Base-by-base conservation (phyloP, 1,284 basidiomycete species). In the Tilletia horrida region DNA sequence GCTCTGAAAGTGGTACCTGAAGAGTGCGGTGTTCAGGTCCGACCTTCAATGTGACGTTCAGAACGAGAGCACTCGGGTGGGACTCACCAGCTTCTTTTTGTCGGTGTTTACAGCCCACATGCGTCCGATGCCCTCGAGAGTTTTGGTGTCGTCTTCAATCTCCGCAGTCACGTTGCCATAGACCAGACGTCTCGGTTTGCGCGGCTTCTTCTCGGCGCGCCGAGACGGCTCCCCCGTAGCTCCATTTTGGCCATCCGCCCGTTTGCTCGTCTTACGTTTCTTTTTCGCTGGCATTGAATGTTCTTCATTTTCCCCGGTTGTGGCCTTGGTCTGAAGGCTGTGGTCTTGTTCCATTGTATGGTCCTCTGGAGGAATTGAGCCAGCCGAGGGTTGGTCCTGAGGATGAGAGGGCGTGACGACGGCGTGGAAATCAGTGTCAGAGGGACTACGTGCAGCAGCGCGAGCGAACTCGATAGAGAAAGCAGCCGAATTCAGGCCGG, bases 51-150 rank as follows among this genome's bases (percentile, higher is more conserved):
- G 43, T 44, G 18, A 18, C 43, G 18, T 44, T 9, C 8, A 44
- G 43, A 44, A 18, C 43, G 43, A 9, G 43, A 44, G 43, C 8
- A 44, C 43, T 16, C 52, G 52, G 25, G 4, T 23, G 45, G 13
- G 11, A 59, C 55, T 14, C 27, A 59, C 55, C 27, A 13, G 31
- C 29, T 59, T 59, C 55, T 59, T 59, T 27, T 59, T 59, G 31
- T 59, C 55, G 8, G 11, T 29, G 27, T 59, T 59, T 16, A 11
- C 29, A 29, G 55, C 55, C 55, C 55, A 59, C 29, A 59, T 59
- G 25, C 29, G 23, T 16, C 55, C 55, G 16, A 59, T 59, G 29
- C 55, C 55, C n/a, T 59, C 55, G 55, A 59, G 55, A 25, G 55
- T 59, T 21, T 59, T 59, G 2, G 55, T 59, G 27, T 59, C 55